A percentile compares a stretch with the other conserved stretches of the same genome.
Evolutionary conservation across 2,329 filamentous ascomycete genomes (phyloP).

Genomic region (Ascosphaera apis): DNA sequence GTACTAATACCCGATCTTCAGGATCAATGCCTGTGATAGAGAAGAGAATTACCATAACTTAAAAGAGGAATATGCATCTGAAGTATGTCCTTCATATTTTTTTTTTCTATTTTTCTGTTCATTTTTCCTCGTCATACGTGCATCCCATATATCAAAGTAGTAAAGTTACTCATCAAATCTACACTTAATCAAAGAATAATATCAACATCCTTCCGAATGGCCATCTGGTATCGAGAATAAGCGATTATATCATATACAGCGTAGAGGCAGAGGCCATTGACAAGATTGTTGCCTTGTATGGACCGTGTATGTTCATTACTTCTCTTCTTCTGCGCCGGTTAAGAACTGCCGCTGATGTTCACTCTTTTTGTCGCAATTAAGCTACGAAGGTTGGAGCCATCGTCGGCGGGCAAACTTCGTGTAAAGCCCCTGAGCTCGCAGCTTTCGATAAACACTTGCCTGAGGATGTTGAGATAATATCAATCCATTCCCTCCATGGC

Average conservation of each 20-base stretch:
- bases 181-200: conserved; percentile 45
- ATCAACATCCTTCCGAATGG: conserved; percentile 83
- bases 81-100: conserved; percentile 40
- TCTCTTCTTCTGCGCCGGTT: conserved; percentile 1
- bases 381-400: conserved; percentile 89
- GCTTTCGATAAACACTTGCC: conserved; percentile 84
- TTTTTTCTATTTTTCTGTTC: conserved; percentile 8
- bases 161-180: too few species aligned
- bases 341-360: neutral
- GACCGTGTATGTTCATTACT: conserved; percentile 49
- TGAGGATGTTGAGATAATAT: conserved; percentile 72
- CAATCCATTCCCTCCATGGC: conserved; percentile 89
- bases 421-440: conserved; percentile 86
- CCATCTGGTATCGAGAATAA: conserved; percentile 81
- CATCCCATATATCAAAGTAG: too few species aligned
- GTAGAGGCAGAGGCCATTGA: conserved; percentile 87
- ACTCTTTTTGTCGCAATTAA: conserved; percentile 17
- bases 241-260: conserved; percentile 98
- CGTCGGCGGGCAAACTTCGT: conserved; percentile 92
- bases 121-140: too few species aligned
- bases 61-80: conserved; percentile 57
- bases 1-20: conserved; percentile 18
- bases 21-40: conserved; percentile 83
- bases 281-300: conserved; percentile 65
- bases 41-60: conserved; percentile 71